phyloP scores from a whole-genome alignment of 768 basidiomycete species.

The Piloderma croceum region DNA sequence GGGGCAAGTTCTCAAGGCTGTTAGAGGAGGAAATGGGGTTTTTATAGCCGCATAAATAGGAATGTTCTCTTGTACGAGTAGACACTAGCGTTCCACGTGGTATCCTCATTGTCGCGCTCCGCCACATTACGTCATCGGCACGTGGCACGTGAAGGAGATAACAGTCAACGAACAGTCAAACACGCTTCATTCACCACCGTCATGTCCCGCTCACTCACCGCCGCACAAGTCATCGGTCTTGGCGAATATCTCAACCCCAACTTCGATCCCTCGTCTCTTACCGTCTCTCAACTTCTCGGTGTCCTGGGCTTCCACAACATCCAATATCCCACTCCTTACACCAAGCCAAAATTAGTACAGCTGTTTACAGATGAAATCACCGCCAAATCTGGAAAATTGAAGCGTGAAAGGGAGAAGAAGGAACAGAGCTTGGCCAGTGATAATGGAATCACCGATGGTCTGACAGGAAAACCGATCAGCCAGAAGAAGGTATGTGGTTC shows the following conservation, averaged over 20 bases:
- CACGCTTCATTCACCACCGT: no score
- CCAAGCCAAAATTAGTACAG: slow-evolving; percentile 70
- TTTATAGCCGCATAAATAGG: no score
- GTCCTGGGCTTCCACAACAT: slow-evolving; percentile 74
- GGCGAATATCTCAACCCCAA: slow-evolving; percentile 78
- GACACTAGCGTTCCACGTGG: no score
- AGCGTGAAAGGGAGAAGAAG: slow-evolving; percentile 57
- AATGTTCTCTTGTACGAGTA: no score
- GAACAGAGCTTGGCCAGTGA: slow-evolving; percentile 72
- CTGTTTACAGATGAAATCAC: slow-evolving; percentile 77
- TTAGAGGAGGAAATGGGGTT: slow-evolving; percentile 82
- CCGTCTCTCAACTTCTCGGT: slow-evolving; percentile 76
- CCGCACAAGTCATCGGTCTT: slow-evolving; percentile 64
- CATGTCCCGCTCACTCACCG: slow-evolving; percentile 79
- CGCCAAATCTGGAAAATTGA: slow-evolving; percentile 48
- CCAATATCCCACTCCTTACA: slow-evolving; percentile 66
- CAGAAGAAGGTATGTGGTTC: slow-evolving; percentile 38
- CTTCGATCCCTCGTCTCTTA: slow-evolving; percentile 69
- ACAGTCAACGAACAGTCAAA: no score
- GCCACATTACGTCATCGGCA: no score
- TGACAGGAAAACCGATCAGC: slow-evolving; percentile 68
- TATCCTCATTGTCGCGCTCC: no score
- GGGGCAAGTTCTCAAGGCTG: slow-evolving; percentile 43
- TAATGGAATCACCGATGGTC: slow-evolving; percentile 75
- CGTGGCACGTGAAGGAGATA: no score